phyloP scores from a whole-genome alignment of 75 land plant genomes.

The Sequoiadendron giganteum region DNA sequence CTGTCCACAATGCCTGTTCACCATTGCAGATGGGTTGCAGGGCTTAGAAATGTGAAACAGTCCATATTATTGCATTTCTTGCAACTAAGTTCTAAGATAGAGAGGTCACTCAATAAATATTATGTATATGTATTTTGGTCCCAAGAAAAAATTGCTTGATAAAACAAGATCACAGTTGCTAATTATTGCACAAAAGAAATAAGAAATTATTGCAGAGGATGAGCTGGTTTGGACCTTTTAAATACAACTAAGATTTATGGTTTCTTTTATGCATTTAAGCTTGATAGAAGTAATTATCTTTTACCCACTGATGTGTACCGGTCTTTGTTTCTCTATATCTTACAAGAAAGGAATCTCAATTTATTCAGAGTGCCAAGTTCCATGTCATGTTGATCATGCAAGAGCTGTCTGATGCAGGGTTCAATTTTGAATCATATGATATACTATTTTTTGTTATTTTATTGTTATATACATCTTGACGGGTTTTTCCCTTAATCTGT shows the following conservation, averaged over 20 bases:
- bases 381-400: background rate
- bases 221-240: background rate
- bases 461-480: background rate
- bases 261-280: background rate
- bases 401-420: background rate
- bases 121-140: background rate
- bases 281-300: background rate
- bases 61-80: too few species aligned
- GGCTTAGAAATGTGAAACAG: too few species aligned
- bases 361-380: background rate
- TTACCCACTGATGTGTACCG: background rate
- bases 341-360: background rate
- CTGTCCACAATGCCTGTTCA: too few species aligned
- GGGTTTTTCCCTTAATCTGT: background rate
- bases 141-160: background rate
- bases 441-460: background rate
- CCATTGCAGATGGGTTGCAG: too few species aligned
- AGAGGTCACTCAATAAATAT: background rate
- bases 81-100: background rate
- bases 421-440: background rate
- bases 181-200: background rate
- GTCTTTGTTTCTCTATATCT: background rate
- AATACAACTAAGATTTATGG: background rate
- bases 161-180: background rate
- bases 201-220: background rate